Evolutionary conservation across 345 rosid genomes (phyloP), one percentile per base, ranked within the genome.

Genomic region (Kandelia obovata): DNA sequence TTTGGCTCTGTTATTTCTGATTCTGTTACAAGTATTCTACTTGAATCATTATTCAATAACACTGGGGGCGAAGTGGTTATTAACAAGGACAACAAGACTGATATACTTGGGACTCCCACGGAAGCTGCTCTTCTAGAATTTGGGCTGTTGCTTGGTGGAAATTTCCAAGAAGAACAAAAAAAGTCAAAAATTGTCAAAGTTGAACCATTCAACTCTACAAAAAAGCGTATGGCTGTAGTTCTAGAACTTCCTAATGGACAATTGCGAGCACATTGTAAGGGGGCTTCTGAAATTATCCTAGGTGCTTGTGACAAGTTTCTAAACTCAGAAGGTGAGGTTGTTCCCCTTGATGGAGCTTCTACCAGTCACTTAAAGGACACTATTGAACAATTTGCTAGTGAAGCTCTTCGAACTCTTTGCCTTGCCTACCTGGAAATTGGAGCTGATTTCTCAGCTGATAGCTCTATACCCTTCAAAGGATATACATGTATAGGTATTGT

Each of bases 31-130:
- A 76, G 76, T 75, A 65, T 86, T 77, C 77, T 94, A 58, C 84
- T 89, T 68, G 91, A 94, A 74, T 89, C 98, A 20, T 83, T 91
- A 68, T 89, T 88, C 68, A 84, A 78, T 64, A 94, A 91, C 80
- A 94, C 98, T 27, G 95, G 92, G 46, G 98, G 98, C 74, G 98
- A 91, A 79, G 82, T 91, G 75, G 97, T 89, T 60, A 76, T 52
- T 30, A 80, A 71, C 15, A 70, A 83, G 79, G 88, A 71, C 55
- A 78, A 80, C 72, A 85, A 82, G 79, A 75, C 71, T 59, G 92
- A 91, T 85, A 89, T 94, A 75, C 83, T 94, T n/a, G 98, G 98
- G 67, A 84, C 92, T 58, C 97, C 98, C 67, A 94, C 98, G 49
- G 97, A 94, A 80, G 78, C 95, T 84, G 97, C 97, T 64, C 78